These are phyloP conservation scores for Penicillium sumatraense DNA, from an alignment of 2,329 filamentous ascomycete genomes.

Conservation along the genomic window DNA sequence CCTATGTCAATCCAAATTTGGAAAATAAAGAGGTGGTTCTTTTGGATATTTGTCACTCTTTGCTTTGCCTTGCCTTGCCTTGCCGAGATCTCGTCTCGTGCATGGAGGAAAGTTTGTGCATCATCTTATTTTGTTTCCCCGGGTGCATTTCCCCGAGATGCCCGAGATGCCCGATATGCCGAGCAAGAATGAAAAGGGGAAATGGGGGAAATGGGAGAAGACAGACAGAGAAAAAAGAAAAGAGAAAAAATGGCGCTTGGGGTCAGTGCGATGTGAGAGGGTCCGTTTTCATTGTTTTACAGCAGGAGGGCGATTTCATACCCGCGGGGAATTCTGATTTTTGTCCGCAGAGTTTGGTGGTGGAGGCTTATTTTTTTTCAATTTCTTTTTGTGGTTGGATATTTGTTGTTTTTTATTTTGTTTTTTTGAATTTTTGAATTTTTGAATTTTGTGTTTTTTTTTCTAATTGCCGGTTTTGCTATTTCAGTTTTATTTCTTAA, in stretches of 20 bases:
- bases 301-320: neutral
- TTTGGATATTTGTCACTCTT: no score
- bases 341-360: neutral
- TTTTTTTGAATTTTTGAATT: neutral
- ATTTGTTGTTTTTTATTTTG: neutral
- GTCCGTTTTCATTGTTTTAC: neutral
- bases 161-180: neutral
- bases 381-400: neutral
- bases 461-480: neutral
- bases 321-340: slow-evolving; percentile 1
- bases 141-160: neutral
- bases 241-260: neutral
- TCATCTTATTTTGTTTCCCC: neutral
- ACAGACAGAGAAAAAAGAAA: neutral
- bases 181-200: neutral
- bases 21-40: no score
- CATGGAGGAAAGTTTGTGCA: neutral
- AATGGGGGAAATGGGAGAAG: neutral
- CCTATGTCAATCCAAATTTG: no score
- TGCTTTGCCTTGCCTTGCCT: neutral
- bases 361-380: neutral
- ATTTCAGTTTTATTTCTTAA: neutral
- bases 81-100: no score
- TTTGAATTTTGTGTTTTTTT: neutral
- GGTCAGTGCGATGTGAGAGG: neutral